Percentiles rank a stretch among this genome's conserved stretches.
These are phyloP conservation scores for Avena sativa DNA, from an alignment of 176 grass and related monocot species.

Conservation along the genomic window DNA sequence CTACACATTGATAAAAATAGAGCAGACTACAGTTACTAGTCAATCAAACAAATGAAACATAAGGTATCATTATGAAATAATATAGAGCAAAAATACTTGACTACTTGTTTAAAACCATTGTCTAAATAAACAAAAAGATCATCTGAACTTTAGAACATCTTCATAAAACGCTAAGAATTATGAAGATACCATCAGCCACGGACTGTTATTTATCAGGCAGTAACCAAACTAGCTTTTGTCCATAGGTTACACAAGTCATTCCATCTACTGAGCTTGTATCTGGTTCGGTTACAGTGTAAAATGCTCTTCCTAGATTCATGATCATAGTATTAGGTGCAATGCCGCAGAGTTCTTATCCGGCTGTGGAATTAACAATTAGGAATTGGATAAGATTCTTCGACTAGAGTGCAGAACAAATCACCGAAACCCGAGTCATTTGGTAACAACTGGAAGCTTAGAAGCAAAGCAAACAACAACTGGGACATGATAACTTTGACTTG, in stretches of 20 bases:
- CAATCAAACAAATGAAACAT: constrained; percentile 1
- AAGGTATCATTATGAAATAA: not conserved
- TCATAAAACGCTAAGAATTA: not conserved
- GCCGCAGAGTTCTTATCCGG: not conserved
- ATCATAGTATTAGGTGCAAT: constrained; percentile 27
- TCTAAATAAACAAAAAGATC: not conserved
- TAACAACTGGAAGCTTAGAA: not conserved
- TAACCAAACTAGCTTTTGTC: not conserved
- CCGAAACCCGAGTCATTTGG: too few relatives aligned
- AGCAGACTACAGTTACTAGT: not conserved
- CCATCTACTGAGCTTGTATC: not conserved
- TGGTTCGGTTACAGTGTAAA: not conserved
- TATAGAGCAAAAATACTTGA: constrained; percentile 8
- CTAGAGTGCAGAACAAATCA: too few relatives aligned
- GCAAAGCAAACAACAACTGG: not conserved
- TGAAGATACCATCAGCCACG: not conserved
- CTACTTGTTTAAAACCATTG: not conserved
- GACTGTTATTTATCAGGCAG: constrained; percentile 13
- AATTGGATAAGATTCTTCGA: too few relatives aligned
- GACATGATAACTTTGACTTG: constrained; percentile 1
- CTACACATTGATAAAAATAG: not conserved
- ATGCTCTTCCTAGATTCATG: not conserved
- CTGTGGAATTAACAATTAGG: too few relatives aligned
- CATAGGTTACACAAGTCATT: not conserved
- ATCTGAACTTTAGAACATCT: not conserved